Evolutionary conservation across 257 asterid species (phyloP).

Genomic region (Anisodus tanguticus): DNA sequence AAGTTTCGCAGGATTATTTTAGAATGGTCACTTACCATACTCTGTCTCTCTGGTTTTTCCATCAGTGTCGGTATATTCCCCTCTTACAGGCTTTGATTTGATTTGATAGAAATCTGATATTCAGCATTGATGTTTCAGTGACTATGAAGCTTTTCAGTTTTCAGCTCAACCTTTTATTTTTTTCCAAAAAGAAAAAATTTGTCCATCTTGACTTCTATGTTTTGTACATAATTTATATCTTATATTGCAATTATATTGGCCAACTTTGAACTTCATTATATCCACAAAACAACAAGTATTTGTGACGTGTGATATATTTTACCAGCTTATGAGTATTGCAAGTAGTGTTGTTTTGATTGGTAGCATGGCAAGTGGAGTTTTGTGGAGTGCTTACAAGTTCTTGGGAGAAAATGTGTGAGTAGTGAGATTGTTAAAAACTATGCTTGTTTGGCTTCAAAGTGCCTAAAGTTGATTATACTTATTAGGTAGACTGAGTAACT

Average conservation of each 20-base stretch:
- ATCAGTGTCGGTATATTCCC: not conserved
- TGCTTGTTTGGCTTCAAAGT: not conserved
- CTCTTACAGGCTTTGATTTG: not conserved
- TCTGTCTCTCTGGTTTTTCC: not conserved
- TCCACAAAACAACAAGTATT: not conserved
- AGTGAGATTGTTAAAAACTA: not conserved
- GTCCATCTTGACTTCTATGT: not conserved
- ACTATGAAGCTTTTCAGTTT: not conserved
- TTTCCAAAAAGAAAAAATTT: not conserved
- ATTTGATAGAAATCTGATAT: not conserved
- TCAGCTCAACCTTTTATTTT: not conserved
- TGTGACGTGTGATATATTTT: not conserved
- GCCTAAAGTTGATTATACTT: not conserved
- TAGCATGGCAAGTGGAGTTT: too few relatives aligned
- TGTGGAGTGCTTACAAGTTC: not conserved
- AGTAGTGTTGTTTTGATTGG: not conserved
- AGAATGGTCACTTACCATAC: not conserved
- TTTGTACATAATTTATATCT: not conserved
- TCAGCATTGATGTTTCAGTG: not conserved
- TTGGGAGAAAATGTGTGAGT: not conserved
- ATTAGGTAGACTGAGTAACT: not conserved
- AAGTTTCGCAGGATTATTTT: conserved; percentile 38
- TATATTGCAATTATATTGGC: not conserved
- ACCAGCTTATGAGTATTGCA: not conserved
- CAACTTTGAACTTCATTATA: not conserved